Conservation (phyloP, 1,284 basidiomycete species). For the Malassezia sympodialis region DNA sequence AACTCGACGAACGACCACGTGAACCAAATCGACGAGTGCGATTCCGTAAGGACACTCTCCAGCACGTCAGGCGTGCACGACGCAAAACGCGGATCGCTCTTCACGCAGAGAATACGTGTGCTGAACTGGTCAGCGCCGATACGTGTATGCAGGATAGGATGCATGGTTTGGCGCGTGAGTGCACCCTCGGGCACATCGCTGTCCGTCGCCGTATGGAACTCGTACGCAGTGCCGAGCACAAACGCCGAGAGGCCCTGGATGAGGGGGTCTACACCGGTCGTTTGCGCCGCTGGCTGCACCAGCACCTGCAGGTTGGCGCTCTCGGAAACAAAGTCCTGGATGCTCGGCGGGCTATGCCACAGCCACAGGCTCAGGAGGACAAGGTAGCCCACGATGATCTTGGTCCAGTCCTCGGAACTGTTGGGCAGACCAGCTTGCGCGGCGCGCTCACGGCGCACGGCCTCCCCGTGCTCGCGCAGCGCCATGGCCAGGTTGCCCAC, state of each 20-base stretch:
- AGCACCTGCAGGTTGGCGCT: constrained; percentile 67
- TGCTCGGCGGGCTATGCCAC: constrained; percentile 85
- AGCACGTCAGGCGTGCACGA: constrained; percentile 69
- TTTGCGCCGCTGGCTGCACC: constrained; percentile 86
- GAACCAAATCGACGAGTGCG: constrained; percentile 62
- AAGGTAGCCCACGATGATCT: constrained; percentile 76
- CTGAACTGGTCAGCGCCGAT: constrained; percentile 75
- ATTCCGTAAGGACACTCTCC: constrained; percentile 19
- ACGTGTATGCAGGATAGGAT: constrained; percentile 68
- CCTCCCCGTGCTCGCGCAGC: constrained; percentile 52
- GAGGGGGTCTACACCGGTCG: constrained; percentile 69
- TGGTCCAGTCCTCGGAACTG: constrained; percentile 59
- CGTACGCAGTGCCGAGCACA: constrained; percentile 79
- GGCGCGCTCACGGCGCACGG: constrained; percentile 35
- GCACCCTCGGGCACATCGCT: constrained; percentile 2
- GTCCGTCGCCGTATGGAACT: constrained; percentile 31
- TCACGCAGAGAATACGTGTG: constrained; percentile 70
- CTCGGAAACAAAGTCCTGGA: constrained; percentile 75
- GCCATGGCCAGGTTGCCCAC: constrained; percentile 60
- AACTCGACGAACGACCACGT: constrained; percentile 99
- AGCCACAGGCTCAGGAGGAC: constrained; percentile 78
- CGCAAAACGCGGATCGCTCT: constrained; percentile 85
- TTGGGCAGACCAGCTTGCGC: constrained; percentile 18
- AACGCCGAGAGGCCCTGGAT: constrained; percentile 86
- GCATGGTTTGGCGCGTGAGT: constrained; percentile 32